Evolutionary conservation across 192 early-diverging fungal species (phyloP), one percentile per base, ranked within the genome.

Genomic region (Rhizoclosmatium globosum): DNA sequence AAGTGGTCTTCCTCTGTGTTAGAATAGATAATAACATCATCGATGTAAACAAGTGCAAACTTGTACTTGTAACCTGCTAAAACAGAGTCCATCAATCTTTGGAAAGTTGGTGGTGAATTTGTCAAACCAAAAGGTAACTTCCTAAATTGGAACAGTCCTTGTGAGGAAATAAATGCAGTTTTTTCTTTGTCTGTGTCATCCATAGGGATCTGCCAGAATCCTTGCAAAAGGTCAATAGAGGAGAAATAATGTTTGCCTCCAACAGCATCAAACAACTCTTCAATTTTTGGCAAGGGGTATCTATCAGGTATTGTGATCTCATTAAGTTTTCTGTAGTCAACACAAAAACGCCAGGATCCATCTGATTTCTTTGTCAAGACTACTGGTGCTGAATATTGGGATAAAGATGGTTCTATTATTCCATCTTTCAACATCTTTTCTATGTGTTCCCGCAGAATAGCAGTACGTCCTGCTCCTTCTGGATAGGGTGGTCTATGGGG

Each of bases 281-380:
- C 82, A 31, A 90, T 88, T 7, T 71, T 19, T 1, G 90, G 89
- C 1, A 91, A 53, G 2, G 88, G 87, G 74, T 88, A 88, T 11
- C 67, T 68, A 62, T 92, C 81, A 50, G 79, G 47, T 3, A 81
- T 73, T 0, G 88, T 90, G 1, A 81, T 43, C 17, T 41, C 61
- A 68, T 90, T 91, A 1, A 92, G 68, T 13, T 79, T 83, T 41
- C 86, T 70, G 61, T 86, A 91, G 59, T 90, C 86, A 0, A 89
- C 64, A 44, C 90, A 92, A 47, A 91, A 73, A 0, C 84, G 62
- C 43, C 88, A 21, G 2, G 74, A 48, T 9, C 89, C 89, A 66
- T 86, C 83, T 41, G 87, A 88, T 70, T 88, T 90, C 2, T 72
- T 71, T 0, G 81, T 81, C 45, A 89, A 74, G 0, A 81, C 57